A percentile compares a stretch with the other conserved stretches of the same genome.
Evolutionary conservation across 2,329 filamentous ascomycete genomes (phyloP).

Genomic region (Ophiostoma piceae): DNA sequence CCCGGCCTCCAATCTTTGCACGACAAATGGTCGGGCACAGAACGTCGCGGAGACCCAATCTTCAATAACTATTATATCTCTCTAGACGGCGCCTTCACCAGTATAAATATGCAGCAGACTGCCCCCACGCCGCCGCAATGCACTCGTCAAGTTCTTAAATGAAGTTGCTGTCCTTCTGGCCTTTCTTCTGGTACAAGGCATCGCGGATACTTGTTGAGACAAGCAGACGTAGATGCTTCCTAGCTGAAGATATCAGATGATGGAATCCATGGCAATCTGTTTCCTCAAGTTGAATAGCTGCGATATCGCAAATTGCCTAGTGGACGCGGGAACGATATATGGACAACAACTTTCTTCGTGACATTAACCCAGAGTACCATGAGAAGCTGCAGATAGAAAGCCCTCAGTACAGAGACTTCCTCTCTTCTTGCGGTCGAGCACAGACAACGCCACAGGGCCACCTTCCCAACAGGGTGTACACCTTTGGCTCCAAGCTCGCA

Average conservation of each 20-base stretch:
- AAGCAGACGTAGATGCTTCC: conserved; percentile 45
- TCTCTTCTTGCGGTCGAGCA: not conserved
- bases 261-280: conserved; percentile 50
- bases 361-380: conserved; percentile 15
- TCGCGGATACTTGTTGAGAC: conserved; percentile 40
- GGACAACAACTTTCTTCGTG: not conserved
- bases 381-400: not conserved
- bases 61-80: conserved; percentile 48
- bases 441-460: not conserved
- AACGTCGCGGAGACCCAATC: conserved; percentile 39
- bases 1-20: conserved; percentile 28
- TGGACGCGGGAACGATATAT: no score
- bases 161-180: conserved; percentile 31
- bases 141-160: conserved; percentile 22
- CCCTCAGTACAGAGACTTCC: not conserved
- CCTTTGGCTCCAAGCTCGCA: not conserved
- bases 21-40: conserved; percentile 41
- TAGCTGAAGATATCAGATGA: conserved; percentile 42
- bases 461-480: not conserved
- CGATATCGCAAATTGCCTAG: conserved; percentile 34
- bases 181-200: conserved; percentile 44
- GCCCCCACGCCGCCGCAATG: not conserved
- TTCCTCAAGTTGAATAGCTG: conserved; percentile 50
- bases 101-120: conserved; percentile 29
- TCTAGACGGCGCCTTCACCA: conserved; percentile 36